Base-by-base conservation (phyloP, 208 protist species). In the Novymonas esmeraldas region DNA sequence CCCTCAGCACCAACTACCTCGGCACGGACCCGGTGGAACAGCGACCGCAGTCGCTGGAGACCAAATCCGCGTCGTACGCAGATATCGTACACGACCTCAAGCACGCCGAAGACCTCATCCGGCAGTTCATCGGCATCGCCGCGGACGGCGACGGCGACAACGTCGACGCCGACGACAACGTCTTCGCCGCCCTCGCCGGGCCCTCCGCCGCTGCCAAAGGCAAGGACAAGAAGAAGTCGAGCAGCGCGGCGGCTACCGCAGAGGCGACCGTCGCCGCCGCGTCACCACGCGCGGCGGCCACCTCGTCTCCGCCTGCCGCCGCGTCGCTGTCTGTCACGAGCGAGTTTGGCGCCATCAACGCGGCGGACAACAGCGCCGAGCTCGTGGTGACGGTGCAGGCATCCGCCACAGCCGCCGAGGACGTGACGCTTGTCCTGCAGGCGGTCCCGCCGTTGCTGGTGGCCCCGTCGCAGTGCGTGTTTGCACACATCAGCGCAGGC, bases 21-120 rank as follows among this genome's bases (percentile, higher is more conserved):
- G 97, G 97, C 49, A 98, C 95, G 2, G 95, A 98, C 69, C 95
- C 95, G 2, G 81, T 87, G 0, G 82, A 86, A 2, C 69, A 84
- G 2, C 84, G 86, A 0, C 81, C 94, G 24, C 82, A 89, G 48
- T 79, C 85, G 2, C 55, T 96, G 16, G 84, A 96, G 42, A 87
- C 69, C 36, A 87, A 95, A 60, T 84, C 91, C 16, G 31, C 79
- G 3, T 64, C 87, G 38, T 98, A 98, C 70, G 68, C 70, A 3
- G 85, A 89, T 11, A 94, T 98, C 64, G 82, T 94, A 49, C 66
- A 76, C 6, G 95, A 98, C 59, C 79, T 97, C 42, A 77, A 81
- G 45, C 59, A 73, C 6, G 73, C 93, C 2, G 85, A 98, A 55
- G 49, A 70, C 46, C 63, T 82, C 10, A 97, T 98, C 33, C 59